A percentile compares a stretch with the other conserved stretches of the same genome.
Conservation (phyloP, 2,329 filamentous ascomycete genomes). For the Monosporascus sp. region DNA sequence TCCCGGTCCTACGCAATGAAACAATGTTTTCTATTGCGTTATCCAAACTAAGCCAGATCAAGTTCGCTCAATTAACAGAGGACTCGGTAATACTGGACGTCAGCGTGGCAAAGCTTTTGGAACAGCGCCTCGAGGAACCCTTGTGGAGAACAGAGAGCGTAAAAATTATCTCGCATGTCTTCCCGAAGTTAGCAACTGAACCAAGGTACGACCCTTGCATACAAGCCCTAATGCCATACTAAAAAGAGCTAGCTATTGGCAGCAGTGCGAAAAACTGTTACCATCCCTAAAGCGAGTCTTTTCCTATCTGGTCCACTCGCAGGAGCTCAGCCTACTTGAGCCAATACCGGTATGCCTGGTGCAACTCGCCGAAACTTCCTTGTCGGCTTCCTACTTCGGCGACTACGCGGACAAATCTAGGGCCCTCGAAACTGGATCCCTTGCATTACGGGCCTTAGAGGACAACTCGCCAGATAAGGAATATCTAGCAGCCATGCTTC, state of each 20-base stretch:
- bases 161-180: background rate
- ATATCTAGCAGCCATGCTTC: too few species aligned
- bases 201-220: background rate
- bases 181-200: background rate
- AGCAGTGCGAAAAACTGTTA: background rate
- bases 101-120: background rate
- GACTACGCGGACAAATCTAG: background rate
- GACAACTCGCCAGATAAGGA: too few species aligned
- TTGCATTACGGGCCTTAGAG: constrained; percentile 4
- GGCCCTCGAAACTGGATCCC: background rate
- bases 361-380: background rate
- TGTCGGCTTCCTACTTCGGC: background rate
- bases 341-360: background rate
- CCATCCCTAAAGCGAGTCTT: constrained; percentile 1
- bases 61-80: background rate
- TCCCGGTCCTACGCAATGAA: background rate
- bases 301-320: constrained; percentile 1
- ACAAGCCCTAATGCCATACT: background rate
- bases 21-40: background rate
- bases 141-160: background rate
- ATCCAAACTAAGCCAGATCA: background rate
- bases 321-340: background rate
- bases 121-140: background rate
- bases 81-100: background rate
- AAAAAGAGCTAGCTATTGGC: background rate